Conservation (phyloP, 768 basidiomycete genomes). For the Leucocoprinus leucothites region DNA sequence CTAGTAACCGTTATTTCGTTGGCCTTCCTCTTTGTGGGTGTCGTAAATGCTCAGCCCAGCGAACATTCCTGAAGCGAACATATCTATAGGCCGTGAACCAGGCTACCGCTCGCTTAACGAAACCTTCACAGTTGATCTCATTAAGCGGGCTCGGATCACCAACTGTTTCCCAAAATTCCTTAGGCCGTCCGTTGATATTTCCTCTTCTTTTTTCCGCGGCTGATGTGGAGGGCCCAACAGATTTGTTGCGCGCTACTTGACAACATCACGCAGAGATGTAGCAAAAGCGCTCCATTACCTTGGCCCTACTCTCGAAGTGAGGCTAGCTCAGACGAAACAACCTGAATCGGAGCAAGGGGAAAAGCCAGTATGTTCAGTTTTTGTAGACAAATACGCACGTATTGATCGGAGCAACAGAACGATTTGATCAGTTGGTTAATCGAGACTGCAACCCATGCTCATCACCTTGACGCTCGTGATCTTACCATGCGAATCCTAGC, state of each 20-base stretch:
- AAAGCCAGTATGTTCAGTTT: not conserved
- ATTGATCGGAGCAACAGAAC: conserved; percentile 24
- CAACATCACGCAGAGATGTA: not conserved
- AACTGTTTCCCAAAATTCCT: conserved; percentile 32
- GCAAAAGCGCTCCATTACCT: conserved; percentile 13
- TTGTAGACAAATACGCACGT: too few relatives aligned
- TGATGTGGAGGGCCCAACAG: too few relatives aligned
- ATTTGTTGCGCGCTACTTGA: conserved; percentile 15
- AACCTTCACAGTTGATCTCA: conserved; percentile 29
- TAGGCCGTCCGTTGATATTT: conserved; percentile 33
- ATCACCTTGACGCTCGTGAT: conserved; percentile 21
- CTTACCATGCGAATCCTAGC: conserved; percentile 27
- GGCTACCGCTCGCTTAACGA: conserved; percentile 33
- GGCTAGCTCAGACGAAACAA: conserved; percentile 3
- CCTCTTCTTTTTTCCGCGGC: not conserved
- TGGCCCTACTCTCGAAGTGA: conserved; percentile 12
- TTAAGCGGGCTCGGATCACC: conserved; percentile 23
- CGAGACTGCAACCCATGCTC: conserved; percentile 26
- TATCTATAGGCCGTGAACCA: conserved; percentile 29
- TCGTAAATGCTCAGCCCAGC: not conserved
- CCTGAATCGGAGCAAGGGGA: conserved; percentile 2
- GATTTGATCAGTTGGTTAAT: conserved; percentile 42
- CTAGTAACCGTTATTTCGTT: conserved; percentile 40
- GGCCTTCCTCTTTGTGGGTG: conserved; percentile 42
- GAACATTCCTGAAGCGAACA: too few relatives aligned